These are phyloP conservation scores for Saccharomycopsis capsularis DNA, from an alignment of 805 yeast species.

Conservation along the genomic window DNA sequence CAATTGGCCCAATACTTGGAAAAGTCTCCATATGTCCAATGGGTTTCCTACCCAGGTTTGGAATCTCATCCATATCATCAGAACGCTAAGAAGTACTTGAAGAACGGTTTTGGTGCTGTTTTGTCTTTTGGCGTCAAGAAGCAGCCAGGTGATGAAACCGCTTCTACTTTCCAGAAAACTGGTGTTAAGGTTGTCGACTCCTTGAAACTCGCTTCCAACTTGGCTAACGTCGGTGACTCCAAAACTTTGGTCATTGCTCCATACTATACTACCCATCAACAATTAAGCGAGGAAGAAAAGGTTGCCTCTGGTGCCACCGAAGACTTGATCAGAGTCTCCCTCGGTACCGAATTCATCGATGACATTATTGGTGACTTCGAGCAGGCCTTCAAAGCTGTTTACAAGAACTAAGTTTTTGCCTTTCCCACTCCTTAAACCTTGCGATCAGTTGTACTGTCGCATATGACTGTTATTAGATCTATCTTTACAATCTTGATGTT, in stretches of 20 bases:
- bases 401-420: too few species aligned
- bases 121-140: conserved; percentile 82
- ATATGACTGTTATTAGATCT: too few species aligned
- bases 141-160: conserved; percentile 38
- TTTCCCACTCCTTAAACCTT: too few species aligned
- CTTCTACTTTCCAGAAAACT: conserved; percentile 61
- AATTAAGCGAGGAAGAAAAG: conserved; percentile 77
- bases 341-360: conserved; percentile 87
- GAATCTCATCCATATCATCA: conserved; percentile 71
- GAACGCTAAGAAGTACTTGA: conserved; percentile 75
- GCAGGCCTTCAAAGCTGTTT: conserved; percentile 50
- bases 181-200: conserved; percentile 81
- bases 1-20: conserved; percentile 74
- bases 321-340: conserved; percentile 81
- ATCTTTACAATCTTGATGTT: too few species aligned
- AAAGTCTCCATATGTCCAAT: conserved; percentile 61
- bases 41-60: conserved; percentile 93
- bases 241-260: conserved; percentile 96
- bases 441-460: too few species aligned
- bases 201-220: conserved; percentile 79
- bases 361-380: conserved; percentile 87
- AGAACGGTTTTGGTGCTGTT: conserved; percentile 78
- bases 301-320: conserved; percentile 78
- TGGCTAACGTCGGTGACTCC: conserved; percentile 96
- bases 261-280: conserved; percentile 93